Percentiles rank a stretch among this genome's conserved stretches.
These are phyloP conservation scores for Bolboschoenoplectus hybrid DNA, from an alignment of 202 grass and related monocot species.

Conservation along the genomic window DNA sequence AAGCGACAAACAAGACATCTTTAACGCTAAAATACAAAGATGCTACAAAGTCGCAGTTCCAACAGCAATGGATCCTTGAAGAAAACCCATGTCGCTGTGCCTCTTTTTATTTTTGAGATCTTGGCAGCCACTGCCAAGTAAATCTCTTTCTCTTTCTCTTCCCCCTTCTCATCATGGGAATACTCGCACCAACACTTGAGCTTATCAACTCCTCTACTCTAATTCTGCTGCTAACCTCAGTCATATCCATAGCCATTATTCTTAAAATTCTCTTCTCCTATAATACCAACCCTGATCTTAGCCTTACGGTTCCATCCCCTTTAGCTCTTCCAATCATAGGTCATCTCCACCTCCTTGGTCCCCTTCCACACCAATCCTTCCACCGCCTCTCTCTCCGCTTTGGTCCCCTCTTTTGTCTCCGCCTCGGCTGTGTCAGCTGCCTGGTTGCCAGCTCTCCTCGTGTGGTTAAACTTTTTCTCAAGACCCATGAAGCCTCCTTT, in stretches of 20 bases:
- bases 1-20: neutral
- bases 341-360: slow-evolving; percentile 69
- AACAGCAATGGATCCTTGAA: neutral
- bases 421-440: slow-evolving; percentile 62
- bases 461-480: slow-evolving; percentile 55
- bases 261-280: slow-evolving; percentile 6
- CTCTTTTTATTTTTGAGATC: neutral
- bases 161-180: slow-evolving; percentile 16
- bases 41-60: neutral
- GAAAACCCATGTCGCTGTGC: neutral
- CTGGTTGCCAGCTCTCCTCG: slow-evolving; percentile 57
- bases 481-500: slow-evolving; percentile 57
- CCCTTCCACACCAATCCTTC: slow-evolving; percentile 61
- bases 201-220: slow-evolving; percentile 13
- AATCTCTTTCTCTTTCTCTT: neutral
- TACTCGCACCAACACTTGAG: slow-evolving; percentile 14
- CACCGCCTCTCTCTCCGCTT: slow-evolving; percentile 54
- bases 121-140: neutral
- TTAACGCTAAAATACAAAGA: neutral
- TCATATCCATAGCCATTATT: slow-evolving; percentile 35
- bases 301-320: slow-evolving; percentile 51
- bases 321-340: slow-evolving; percentile 64
- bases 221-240: slow-evolving; percentile 38
- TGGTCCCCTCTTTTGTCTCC: slow-evolving; percentile 58
- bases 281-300: neutral